Base-by-base conservation (phyloP, 169 alveolate species). In the Cryptosporidium baileyi region DNA sequence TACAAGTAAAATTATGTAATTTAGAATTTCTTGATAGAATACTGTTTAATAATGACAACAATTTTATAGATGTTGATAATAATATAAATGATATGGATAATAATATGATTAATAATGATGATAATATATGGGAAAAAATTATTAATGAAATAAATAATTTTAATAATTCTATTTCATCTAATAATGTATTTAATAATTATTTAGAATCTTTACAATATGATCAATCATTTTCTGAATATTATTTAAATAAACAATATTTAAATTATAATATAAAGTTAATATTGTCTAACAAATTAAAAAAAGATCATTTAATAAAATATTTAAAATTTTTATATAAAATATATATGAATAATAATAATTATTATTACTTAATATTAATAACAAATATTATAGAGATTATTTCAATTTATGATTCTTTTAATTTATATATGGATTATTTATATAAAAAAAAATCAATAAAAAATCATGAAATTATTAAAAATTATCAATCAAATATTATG, bases 391-490 rank as follows among this genome's bases (percentile, higher is more conserved):
- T 65, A 8, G 28, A 47, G 19, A 24, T 65, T 8, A 15, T 65
- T 22, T 65, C 81, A 36, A 8, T 65, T 44, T 1, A 47, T 34
- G 81, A 65, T 47, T 65, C 81, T 15, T 65, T 44, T 47, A 5
- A 38, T 6, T 7, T 65, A 7, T 65, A 47, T 19, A n/a, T n/a
- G 61, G 61, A 65, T 19, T 22, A 30, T 60, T 52, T 28, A 3
- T 32, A 44, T 22, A 54, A 57, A 49, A 49, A 30, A 74, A 38
- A 43, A 41, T 43, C 74, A 62, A 59, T 81, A 59, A 7, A 41
- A 38, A 74, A 61, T 54, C 63, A 65, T 34, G 22, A 28, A 47
- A 15, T 32, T 2, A 61, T 74, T 2, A 89, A 65, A 57, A 74
- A 60, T 36, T n/a, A n/a, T 11, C 59, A 47, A 26, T 5, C 24